Conservation (phyloP, 2,329 filamentous ascomycete genomes). For the Aureobasidium sp. region DNA sequence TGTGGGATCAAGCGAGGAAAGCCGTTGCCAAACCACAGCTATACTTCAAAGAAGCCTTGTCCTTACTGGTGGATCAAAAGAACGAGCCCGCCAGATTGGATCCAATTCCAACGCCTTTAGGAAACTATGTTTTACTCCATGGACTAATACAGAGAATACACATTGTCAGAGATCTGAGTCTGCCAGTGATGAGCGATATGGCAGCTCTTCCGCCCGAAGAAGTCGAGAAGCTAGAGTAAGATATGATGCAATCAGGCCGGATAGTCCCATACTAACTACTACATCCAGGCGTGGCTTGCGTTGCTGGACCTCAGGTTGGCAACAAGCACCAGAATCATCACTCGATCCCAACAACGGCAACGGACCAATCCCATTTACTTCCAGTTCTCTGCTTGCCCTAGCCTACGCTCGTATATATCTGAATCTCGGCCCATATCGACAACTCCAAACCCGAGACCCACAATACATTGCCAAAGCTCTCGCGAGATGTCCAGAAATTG, state of each 20-base stretch:
- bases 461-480: conserved; percentile 34
- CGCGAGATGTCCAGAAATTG: conserved; percentile 32
- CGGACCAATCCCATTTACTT: conserved; percentile 34
- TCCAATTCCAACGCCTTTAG: conserved; percentile 23
- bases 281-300: not conserved
- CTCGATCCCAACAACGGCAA: conserved; percentile 31
- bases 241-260: rapidly evolving
- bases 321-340: conserved; percentile 29
- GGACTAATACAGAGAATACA: conserved; percentile 43
- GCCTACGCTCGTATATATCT: conserved; percentile 42
- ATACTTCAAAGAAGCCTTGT: conserved; percentile 2
- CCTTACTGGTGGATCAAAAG: not conserved
- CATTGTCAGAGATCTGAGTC: not conserved
- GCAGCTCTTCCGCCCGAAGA: not conserved
- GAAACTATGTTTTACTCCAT: conserved; percentile 65
- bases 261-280: not conserved
- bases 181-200: not conserved
- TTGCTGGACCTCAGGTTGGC: conserved; percentile 29
- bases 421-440: conserved; percentile 37
- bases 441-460: conserved; percentile 38
- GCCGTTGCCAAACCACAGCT: conserved; percentile 6
- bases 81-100: not conserved
- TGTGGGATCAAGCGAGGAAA: conserved; percentile 34
- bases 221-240: not conserved
- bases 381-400: conserved; percentile 38